A percentile compares a stretch with the other conserved stretches of the same genome.
Evolutionary conservation across 108 stramenopile species (phyloP).

Genomic region (Nitzschia putrida): DNA sequence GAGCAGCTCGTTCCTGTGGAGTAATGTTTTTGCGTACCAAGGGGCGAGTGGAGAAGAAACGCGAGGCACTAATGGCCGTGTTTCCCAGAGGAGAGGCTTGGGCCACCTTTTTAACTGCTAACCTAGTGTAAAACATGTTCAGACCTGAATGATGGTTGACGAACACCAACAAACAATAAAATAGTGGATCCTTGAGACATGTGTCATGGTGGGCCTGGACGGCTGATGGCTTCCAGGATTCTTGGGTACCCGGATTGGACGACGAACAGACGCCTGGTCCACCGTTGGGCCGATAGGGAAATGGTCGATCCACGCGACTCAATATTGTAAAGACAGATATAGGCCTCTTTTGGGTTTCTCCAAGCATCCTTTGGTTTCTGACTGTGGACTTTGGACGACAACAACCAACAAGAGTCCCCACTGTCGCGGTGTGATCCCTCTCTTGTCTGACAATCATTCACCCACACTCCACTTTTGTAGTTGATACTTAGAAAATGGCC

Average conservation of each 20-base stretch:
- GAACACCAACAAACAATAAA: not conserved
- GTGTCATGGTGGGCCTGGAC: conserved; percentile 5
- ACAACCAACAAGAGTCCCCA: not conserved
- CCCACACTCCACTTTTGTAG: not conserved
- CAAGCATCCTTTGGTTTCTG: not conserved
- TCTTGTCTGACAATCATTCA: not conserved
- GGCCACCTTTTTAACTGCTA: not conserved
- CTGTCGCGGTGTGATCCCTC: not conserved
- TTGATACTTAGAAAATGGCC: conserved; percentile 62
- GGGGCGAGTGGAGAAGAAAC: conserved; percentile 13
- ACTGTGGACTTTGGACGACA: not conserved
- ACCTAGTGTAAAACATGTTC: not conserved
- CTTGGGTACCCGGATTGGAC: not conserved
- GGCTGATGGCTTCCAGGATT: not conserved
- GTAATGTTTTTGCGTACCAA: conserved; percentile 51
- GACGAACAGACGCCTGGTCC: not conserved
- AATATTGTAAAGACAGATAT: not conserved
- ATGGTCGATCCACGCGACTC: not conserved
- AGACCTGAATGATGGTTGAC: not conserved
- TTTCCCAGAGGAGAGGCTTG: not conserved
- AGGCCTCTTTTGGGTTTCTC: not conserved
- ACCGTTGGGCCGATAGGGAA: not conserved
- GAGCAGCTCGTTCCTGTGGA: conserved; percentile 57
- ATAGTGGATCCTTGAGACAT: not conserved
- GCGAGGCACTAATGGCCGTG: not conserved